Percentiles rank a stretch among this genome's conserved stretches.
phyloP scores from a whole-genome alignment of 768 basidiomycete genomes.

The Leccinum fibrillosum region DNA sequence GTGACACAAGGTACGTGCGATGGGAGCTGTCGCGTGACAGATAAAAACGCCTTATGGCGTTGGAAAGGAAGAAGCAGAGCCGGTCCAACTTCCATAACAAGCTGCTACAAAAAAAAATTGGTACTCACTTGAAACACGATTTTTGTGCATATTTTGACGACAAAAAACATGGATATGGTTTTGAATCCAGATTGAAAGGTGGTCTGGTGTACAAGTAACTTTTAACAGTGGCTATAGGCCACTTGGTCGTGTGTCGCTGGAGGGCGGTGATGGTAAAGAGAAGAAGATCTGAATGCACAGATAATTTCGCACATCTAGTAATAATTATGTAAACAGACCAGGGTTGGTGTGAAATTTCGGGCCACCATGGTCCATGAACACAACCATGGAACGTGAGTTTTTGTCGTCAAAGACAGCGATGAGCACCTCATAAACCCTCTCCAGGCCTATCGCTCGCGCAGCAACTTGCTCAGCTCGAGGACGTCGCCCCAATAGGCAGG shows the following conservation, averaged over 20 bases:
- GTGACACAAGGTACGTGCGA: slow-evolving; percentile 30
- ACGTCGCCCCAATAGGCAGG: slow-evolving; percentile 66
- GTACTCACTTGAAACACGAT: slow-evolving; percentile 33
- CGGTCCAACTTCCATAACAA: slow-evolving; percentile 25
- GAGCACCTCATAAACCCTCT: slow-evolving; percentile 3
- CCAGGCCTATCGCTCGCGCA: slow-evolving; percentile 63
- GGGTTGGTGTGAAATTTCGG: slow-evolving; percentile 5
- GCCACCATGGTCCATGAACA: neutral
- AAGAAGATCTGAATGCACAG: slow-evolving; percentile 17
- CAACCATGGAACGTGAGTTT: slow-evolving; percentile 30
- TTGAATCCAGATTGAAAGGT: slow-evolving; percentile 35
- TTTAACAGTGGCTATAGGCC: slow-evolving; percentile 28
- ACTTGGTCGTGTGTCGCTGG: slow-evolving; percentile 28
- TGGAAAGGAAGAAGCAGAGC: slow-evolving; percentile 18
- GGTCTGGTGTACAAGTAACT: slow-evolving; percentile 13
- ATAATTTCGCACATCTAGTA: slow-evolving; percentile 21
- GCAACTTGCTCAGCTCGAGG: slow-evolving; percentile 79
- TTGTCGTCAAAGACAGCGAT: neutral
- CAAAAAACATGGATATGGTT: slow-evolving; percentile 36
- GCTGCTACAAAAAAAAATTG: slow-evolving; percentile 13
- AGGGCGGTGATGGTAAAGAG: slow-evolving; percentile 31
- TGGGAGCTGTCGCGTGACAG: slow-evolving; percentile 35
- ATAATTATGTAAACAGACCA: slow-evolving; percentile 33
- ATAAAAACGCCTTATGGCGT: slow-evolving; percentile 28
- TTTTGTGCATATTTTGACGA: slow-evolving; percentile 35